These are phyloP conservation scores for Leishmania aethiopica DNA, from an alignment of 208 protist species.

Conservation along the genomic window DNA sequence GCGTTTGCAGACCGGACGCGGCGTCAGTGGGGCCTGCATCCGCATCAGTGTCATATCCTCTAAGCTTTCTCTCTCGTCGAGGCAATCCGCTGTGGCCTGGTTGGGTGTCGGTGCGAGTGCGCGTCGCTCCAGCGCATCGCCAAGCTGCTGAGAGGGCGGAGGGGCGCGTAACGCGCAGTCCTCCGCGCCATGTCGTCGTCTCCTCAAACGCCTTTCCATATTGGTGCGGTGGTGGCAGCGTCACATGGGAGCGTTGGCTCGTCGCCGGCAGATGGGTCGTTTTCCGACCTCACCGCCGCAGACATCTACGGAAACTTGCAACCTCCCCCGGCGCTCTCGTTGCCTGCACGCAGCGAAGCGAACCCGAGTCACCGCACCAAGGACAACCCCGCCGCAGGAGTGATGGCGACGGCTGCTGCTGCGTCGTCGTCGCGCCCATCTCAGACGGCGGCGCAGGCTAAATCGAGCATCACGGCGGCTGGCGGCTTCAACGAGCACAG, in stretches of 20 bases:
- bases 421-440: background rate
- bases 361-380: background rate
- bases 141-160: background rate
- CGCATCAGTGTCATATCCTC: background rate
- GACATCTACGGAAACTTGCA: background rate
- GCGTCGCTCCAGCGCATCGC: background rate
- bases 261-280: background rate
- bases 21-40: background rate
- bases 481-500: conserved; percentile 13
- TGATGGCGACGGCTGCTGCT: background rate
- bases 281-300: background rate
- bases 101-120: background rate
- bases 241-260: background rate
- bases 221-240: conserved; percentile 3
- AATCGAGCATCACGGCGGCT: background rate
- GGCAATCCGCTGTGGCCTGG: background rate
- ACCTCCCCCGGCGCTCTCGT: background rate
- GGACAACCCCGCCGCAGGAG: background rate
- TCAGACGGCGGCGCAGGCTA: background rate
- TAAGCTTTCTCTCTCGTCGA: background rate
- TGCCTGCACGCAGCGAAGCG: background rate
- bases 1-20: background rate
- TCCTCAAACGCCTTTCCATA: background rate
- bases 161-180: background rate
- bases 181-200: background rate